Percentiles rank a stretch among this genome's conserved stretches.
phyloP scores from a whole-genome alignment of 129 eudicot species.

The Chrysanthemum seticuspe region DNA sequence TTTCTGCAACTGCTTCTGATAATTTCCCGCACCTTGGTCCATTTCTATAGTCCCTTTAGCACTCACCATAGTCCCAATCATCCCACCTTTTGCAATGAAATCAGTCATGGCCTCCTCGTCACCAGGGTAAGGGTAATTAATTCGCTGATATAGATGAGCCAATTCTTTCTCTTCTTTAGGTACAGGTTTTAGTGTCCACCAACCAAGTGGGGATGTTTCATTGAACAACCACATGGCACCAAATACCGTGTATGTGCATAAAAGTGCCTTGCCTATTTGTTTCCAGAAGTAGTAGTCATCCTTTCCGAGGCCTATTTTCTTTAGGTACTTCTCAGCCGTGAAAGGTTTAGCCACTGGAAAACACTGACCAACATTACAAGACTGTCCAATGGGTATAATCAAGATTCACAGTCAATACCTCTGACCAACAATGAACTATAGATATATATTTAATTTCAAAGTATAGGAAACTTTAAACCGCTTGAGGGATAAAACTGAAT shows the following conservation, averaged over 20 bases:
- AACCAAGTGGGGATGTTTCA: conserved; percentile 92
- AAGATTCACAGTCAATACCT: not conserved
- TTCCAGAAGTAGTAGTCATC: conserved; percentile 80
- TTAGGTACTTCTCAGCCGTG: conserved; percentile 59
- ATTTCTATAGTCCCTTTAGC: conserved; percentile 75
- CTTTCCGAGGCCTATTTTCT: conserved; percentile 74
- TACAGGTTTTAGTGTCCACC: conserved; percentile 89
- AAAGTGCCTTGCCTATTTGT: conserved; percentile 75
- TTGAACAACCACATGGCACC: conserved; percentile 83
- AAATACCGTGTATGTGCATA: conserved; percentile 73
- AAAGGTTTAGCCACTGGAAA: conserved; percentile 45
- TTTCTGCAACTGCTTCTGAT: conserved; percentile 89
- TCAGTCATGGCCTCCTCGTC: conserved; percentile 94
- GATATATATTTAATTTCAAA: too few relatives aligned
- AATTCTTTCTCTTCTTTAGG: conserved; percentile 92
- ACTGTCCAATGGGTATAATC: not conserved
- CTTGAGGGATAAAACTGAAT: too few relatives aligned
- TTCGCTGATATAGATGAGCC: conserved; percentile 75
- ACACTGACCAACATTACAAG: conserved; percentile 15
- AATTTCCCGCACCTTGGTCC: conserved; percentile 62
- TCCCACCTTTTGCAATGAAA: conserved; percentile 83
- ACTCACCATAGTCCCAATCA: conserved; percentile 85
- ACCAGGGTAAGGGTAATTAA: conserved; percentile 87
- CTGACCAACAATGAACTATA: too few relatives aligned
- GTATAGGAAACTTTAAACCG: too few relatives aligned